Conservation (phyloP, 1,284 basidiomycete species). For the Spongispora temasekensis region DNA sequence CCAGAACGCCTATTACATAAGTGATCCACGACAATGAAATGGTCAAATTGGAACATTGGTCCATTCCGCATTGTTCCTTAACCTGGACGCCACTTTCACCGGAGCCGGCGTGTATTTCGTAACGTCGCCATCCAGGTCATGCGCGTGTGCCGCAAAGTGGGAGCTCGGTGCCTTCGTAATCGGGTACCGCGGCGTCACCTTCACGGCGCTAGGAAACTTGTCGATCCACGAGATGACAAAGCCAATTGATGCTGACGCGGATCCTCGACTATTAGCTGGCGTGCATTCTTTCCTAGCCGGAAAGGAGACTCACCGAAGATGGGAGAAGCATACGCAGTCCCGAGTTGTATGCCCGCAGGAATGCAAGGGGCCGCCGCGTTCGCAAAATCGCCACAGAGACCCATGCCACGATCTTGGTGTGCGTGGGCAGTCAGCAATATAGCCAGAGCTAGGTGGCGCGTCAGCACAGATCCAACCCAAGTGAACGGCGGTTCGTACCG, state of each 20-base stretch:
- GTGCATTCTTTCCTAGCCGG: background rate
- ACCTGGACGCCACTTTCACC: slow-evolving; percentile 7
- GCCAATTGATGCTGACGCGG: slow-evolving; percentile 23
- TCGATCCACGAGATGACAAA: slow-evolving; percentile 31
- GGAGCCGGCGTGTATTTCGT: slow-evolving; percentile 20
- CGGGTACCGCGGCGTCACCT: slow-evolving; percentile 26
- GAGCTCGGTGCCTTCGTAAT: slow-evolving; percentile 37
- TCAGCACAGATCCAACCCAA: slow-evolving; percentile 5
- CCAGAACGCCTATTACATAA: background rate
- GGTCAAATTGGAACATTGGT: slow-evolving; percentile 25
- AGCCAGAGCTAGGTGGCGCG: slow-evolving; percentile 15
- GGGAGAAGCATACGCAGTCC: slow-evolving; percentile 17
- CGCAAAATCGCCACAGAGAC: slow-evolving; percentile 27
- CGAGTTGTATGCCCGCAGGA: slow-evolving; percentile 20
- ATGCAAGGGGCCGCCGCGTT: slow-evolving; percentile 12
- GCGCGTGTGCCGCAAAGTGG: slow-evolving; percentile 20
- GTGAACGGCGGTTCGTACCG: slow-evolving; percentile 14
- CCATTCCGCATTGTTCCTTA: slow-evolving; percentile 21
- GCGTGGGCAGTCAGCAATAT: slow-evolving; percentile 21
- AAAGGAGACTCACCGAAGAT: slow-evolving; percentile 20
- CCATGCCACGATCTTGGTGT: slow-evolving; percentile 3
- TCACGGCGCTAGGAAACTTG: slow-evolving; percentile 27
- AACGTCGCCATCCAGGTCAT: slow-evolving; percentile 23
- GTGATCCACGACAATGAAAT: background rate
- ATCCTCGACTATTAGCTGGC: background rate